Evolutionary conservation across 495 filamentous ascomycete species (phyloP), one percentile per base, ranked within the genome.

Genomic region (Penicillium parvum): DNA sequence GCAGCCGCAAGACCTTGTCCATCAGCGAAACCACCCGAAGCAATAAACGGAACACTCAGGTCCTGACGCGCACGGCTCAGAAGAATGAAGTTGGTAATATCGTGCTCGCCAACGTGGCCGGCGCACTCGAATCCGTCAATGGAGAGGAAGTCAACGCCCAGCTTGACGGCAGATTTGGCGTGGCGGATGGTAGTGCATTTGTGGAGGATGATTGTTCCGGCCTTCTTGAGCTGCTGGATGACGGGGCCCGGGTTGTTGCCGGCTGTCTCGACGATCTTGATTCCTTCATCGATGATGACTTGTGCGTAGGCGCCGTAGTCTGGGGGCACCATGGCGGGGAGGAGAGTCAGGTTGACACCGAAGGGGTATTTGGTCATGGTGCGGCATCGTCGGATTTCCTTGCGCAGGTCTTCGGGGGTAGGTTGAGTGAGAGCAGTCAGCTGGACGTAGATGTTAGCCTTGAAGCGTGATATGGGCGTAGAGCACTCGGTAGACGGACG

Each of bases 81-180:
- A 6, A 98, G 79, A 49, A 98, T 95, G 66, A 97, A 92, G 66
- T 98, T 98, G 49, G 92, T 96, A 65, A 98, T 95, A 57, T 98
- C 92, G 32, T 78, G 77, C 73, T 98, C 92, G 50, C 92, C 92
- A 37, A 98, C 90, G 62, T 91, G 94, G 40, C 92, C 92, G 16
- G 89, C 92, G 65, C 92, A 98, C 66, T 98, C 92, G 53, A 98
- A 97, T 15, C 92, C 92, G 56, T 98, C 92, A 53, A 98, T 97
- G 21, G 82, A 88, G 23, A 98, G 69, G 66, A 98, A 98, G 64
- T 98, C 92, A 0, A 96, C 92, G 38, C 92, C 92, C 25, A 97
- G 82, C 68, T 95, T 95, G 46, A 95, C 78, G 30, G 92, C 92
- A 28, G 83, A 85, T 64, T 90, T 83, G 23, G 92, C 92, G 57